Evolutionary conservation across 331 rosid species (phyloP), one percentile per base, ranked within the genome.

Genomic region (Malus hybrid): DNA sequence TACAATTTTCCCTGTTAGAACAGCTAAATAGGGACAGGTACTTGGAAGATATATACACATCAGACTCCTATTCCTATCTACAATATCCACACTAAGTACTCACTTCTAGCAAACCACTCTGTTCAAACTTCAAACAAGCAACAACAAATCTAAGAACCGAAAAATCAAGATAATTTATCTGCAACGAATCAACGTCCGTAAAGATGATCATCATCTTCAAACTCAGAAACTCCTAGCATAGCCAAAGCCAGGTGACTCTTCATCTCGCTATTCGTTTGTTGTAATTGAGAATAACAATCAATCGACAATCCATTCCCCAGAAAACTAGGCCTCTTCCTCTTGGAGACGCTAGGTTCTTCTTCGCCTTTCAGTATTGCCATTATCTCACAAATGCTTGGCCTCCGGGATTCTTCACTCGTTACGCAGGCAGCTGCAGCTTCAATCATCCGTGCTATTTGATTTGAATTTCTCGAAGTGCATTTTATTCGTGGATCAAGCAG

Each of bases 381-480:
- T 61, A 90, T 85, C 90, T 87, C 96, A 5, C 71, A 69, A 31
- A 94, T 94, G 83, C 86, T 75, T 0, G 99, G 99, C 73, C 99
- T 84, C 44, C 96, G 86, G 67, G 92, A 90, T 84, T 94, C 99
- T 84, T 94, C 99, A 29, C 82, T 85, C 2, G 93, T 88, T 57
- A 90, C 75, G 78, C 95, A 94, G 29, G 93, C 91, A 64, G 93
- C 96, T 2, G 96, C 92, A 56, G 99, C 97, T 80, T 92, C 97
- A 3, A 92, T 88, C 92, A 87, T 80, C 84, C 86, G 86, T 29
- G 82, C 89, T 42, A 94, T 87, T 80, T 94, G 95, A 79, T 87
- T 83, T n/a, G 97, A 88, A 82, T 70, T 84, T 79, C 75, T 86
- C 52, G 79, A 56, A 34, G 77, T 87, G 85, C 88, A 85, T 77